phyloP scores from a whole-genome alignment of 345 rosid species.

The Euphorbia tirucalli region DNA sequence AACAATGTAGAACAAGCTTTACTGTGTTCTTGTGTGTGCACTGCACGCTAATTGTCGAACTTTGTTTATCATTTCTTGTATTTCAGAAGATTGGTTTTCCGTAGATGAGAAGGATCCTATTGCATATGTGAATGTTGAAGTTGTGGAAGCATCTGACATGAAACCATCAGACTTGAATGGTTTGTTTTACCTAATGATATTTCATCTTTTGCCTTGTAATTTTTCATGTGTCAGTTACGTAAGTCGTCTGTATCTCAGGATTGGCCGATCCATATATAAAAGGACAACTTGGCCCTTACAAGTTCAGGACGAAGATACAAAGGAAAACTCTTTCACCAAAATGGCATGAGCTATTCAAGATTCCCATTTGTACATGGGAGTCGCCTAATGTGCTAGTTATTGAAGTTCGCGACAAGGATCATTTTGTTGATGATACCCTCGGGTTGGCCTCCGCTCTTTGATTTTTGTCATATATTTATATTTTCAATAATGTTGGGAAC shows the following conservation, averaged over 20 bases:
- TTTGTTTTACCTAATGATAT: slow-evolving; percentile 29
- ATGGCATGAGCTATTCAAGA: slow-evolving; percentile 85
- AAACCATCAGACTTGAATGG: slow-evolving; percentile 89
- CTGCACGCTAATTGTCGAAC: background rate
- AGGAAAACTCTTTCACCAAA: slow-evolving; percentile 77
- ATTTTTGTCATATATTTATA: too few species aligned
- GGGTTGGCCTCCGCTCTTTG: slow-evolving; percentile 58
- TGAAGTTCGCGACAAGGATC: slow-evolving; percentile 88
- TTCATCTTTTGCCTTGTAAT: slow-evolving; percentile 5
- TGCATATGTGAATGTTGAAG: slow-evolving; percentile 73
- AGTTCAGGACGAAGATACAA: slow-evolving; percentile 64
- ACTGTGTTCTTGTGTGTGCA: background rate
- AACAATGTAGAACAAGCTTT: background rate
- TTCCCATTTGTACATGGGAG: slow-evolving; percentile 84
- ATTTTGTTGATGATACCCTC: slow-evolving; percentile 68
- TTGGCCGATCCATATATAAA: slow-evolving; percentile 93
- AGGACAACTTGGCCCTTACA: slow-evolving; percentile 79
- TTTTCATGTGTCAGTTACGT: background rate
- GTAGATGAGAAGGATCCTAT: slow-evolving; percentile 77
- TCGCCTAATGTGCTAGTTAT: slow-evolving; percentile 52
- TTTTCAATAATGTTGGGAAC: background rate
- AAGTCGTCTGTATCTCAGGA: slow-evolving; percentile 48
- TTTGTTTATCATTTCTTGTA: slow-evolving; percentile 11
- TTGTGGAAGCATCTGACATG: slow-evolving; percentile 75
- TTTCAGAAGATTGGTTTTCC: slow-evolving; percentile 75